Conservation (phyloP, 2,329 filamentous ascomycete species). For the Tolypocladium sp. region DNA sequence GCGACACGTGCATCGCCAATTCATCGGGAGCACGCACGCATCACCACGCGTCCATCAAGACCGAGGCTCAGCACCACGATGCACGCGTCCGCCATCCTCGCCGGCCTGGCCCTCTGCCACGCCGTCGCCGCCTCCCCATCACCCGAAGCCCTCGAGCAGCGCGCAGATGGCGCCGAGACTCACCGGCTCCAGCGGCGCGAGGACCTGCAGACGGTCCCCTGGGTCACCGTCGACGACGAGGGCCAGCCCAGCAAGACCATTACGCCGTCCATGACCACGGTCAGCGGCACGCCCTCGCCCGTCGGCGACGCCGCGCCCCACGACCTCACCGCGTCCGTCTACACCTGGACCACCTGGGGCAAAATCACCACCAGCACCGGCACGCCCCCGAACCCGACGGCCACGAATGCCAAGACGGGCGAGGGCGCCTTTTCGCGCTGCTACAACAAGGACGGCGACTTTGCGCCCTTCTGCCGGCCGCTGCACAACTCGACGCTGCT, state of each 20-base stretch:
- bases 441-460: conserved; percentile 34
- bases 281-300: conserved; percentile 31
- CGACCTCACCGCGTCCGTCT: conserved; percentile 36
- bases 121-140: conserved; percentile 1
- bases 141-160: conserved; percentile 2
- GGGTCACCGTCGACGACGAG: conserved; percentile 41
- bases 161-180: not conserved
- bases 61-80: not conserved
- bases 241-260: conserved; percentile 35
- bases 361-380: conserved; percentile 31
- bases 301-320: conserved; percentile 31
- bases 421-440: conserved; percentile 42
- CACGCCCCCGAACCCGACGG: conserved; percentile 34
- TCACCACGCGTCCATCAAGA: not conserved
- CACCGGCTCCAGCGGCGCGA: not conserved
- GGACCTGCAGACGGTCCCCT: conserved; percentile 31
- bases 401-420: conserved; percentile 25
- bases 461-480: conserved; percentile 45
- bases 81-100: not conserved
- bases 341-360: conserved; percentile 23
- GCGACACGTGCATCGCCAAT: not conserved
- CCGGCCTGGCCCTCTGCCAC: not conserved
- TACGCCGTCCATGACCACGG: conserved; percentile 38
- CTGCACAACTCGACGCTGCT: conserved; percentile 31
- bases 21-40: not conserved